Conservation (phyloP, 805 yeast species). For the Limtongia smithiae region DNA sequence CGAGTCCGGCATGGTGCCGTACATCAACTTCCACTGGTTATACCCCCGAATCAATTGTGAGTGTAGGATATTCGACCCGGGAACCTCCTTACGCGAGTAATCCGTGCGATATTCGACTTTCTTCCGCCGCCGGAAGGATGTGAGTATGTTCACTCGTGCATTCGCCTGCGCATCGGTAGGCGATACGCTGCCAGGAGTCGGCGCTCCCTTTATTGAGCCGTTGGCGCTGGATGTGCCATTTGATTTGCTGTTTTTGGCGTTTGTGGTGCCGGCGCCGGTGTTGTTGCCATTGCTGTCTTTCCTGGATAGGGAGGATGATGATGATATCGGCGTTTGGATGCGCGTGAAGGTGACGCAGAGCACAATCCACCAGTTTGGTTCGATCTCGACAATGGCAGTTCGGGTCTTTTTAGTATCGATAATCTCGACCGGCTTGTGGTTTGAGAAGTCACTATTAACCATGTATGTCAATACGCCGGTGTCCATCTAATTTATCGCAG, state of each 20-base stretch:
- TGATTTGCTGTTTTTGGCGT: neutral
- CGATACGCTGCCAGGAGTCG: too few relatives aligned
- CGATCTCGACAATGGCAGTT: conserved; percentile 26
- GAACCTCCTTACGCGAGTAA: conserved; percentile 26
- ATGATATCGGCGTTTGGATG: conserved; percentile 16
- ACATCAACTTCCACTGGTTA: conserved; percentile 21
- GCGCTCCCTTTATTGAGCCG: neutral
- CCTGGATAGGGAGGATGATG: neutral
- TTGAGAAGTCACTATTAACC: conserved; percentile 21
- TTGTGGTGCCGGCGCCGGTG: conserved; percentile 3
- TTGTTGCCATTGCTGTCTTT: neutral
- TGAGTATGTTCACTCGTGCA: conserved; percentile 6
- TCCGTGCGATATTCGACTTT: conserved; percentile 22
- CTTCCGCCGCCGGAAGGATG: conserved; percentile 23
- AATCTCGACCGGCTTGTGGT: conserved; percentile 25
- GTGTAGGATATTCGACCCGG: conserved; percentile 23
- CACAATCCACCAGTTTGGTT: conserved; percentile 28
- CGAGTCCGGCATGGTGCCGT: conserved; percentile 23
- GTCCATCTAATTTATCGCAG: neutral
- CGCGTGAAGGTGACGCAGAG: conserved; percentile 24
- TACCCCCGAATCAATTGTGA: conserved; percentile 25
- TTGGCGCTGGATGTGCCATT: neutral
- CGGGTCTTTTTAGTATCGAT: conserved; percentile 27
- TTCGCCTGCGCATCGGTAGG: neutral
- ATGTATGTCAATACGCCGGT: neutral